Evolutionary conservation across 805 yeast species (phyloP), one percentile per base, ranked within the genome.

Genomic region (Yarrowia osloensis): DNA sequence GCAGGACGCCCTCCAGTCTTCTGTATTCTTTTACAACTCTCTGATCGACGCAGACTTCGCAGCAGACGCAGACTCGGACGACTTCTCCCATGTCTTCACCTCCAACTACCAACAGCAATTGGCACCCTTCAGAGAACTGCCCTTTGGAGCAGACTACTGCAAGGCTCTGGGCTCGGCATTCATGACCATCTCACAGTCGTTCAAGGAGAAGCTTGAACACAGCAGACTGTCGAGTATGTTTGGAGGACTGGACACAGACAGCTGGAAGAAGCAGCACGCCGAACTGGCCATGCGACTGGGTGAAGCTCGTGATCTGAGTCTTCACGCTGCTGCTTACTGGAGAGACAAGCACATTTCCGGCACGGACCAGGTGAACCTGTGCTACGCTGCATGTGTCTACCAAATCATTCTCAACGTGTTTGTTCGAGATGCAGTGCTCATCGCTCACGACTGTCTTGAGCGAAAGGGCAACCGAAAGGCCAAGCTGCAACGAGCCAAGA

Each of bases 251-350:
- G 54, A 44, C 22, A 44, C 40, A 7, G 66, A 61, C 24, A 40
- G 63, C 28, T 61, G 66, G 66, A 61, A 61, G 44, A 42, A 61
- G 24, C 66, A 61, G 7, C 54, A 46, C n/a, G 28, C 63, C 2
- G 63, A 39, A 15, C 63, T 57, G 49, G 63, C 49, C 13, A 57
- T 40, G 63, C n/a, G 37, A 15, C 47, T 57, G 26, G 49, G 49
- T 4, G 63, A 57, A n/a, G 15, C 63, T 3, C 24, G 63, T 2
- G 63, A 57, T 39, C 15, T 37, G 28, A 44, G 66, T 11, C 52
- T 61, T 22, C 54, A 46, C 22, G 66, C 66, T 29, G 66, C 66
- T 2, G 42, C 40, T n/a, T 33, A 22, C 19, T 61, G 66, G 66
- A 21, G 52, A 44, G 66, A 46, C 33, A 39, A 40, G 26, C 37